Base-by-base conservation (phyloP, 202 grass and related monocot species). In the Brachypodium distachyon region DNA sequence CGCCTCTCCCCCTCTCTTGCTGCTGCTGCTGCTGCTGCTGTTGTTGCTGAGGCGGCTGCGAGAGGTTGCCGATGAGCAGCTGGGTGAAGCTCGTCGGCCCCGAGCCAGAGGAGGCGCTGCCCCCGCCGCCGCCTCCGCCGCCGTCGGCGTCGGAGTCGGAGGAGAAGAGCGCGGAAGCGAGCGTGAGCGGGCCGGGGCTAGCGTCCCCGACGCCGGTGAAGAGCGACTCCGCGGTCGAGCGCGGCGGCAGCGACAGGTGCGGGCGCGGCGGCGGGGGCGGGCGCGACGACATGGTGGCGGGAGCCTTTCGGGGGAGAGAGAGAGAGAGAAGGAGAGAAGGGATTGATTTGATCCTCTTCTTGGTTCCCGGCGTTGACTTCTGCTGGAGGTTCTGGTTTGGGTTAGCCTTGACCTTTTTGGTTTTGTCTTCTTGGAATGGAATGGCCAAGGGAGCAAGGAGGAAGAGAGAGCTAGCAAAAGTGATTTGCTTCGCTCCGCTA, bases 171-270 rank as follows among this genome's bases (percentile, higher is more conserved):
- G 88, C 85, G 59, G 93, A 97, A 58, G 90, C 88, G 79, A 97
- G 77, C 33, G 94, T 93, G 57, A 97, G 88, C 51, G 88, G 94
- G 34, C 94, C 94, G 6, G 94, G 94, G 78, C 94, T 97, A 26
- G 66, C 90, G 72, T 84, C 90, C 28, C 86, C 86, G 17, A 75
- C 83, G 62, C 90, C 90, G 25, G 79, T 68, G 86, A 93, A 93
- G 32, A 93, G 80, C 26, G 83, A 86, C 81, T 91, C 88, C 58
- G 78, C 87, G 37, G 79, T 52, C 3, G 88, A 80, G 71, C 88
- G 81, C 57, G 90, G 77, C 2, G 94, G 94, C 65, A 93, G 86
- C 28, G 88, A 58, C 12, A 97, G 77, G 39, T 74, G 86, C 19
- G 88, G 94, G 33, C 90, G 88, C 67, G 82, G 80, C 74, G 78